A percentile compares a stretch with the other conserved stretches of the same genome.
Conservation (phyloP, 345 rosid species). For the Cardiospermum halicacabum region DNA sequence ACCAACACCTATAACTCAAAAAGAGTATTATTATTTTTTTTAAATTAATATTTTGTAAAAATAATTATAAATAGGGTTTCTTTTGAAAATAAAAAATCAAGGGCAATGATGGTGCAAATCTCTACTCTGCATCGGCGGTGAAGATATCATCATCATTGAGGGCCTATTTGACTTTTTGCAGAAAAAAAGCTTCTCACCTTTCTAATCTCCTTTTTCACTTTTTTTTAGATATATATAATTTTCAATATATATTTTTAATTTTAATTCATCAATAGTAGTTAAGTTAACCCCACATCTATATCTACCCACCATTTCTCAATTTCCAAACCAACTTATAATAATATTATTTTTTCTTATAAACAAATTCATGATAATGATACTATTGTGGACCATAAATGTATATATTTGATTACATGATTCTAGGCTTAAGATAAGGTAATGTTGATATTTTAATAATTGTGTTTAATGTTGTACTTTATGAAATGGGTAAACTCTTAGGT, state of each 20-base stretch:
- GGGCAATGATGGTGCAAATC: constrained; percentile 92
- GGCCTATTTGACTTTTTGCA: constrained; percentile 65
- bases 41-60: no score
- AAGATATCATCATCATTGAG: constrained; percentile 71
- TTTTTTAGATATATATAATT: constrained; percentile 6
- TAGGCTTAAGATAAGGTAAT: constrained; percentile 8
- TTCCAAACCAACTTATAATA: constrained; percentile 52
- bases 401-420: constrained; percentile 3
- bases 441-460: constrained; percentile 6
- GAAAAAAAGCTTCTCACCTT: constrained; percentile 52
- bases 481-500: constrained; percentile 2
- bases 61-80: constrained; percentile 19
- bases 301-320: constrained; percentile 54
- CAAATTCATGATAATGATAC: neutral
- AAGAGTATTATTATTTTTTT: neutral
- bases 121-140: constrained; percentile 57
- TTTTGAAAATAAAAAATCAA: constrained; percentile 33
- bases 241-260: no score
- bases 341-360: constrained; percentile 7
- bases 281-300: constrained; percentile 19
- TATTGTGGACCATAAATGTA: constrained; percentile 6
- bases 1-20: neutral
- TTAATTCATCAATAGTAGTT: no score
- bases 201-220: constrained; percentile 24
- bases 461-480: constrained; percentile 12